phyloP scores from a whole-genome alignment of 768 basidiomycete species.

The Chalciporus sphaerocephalus region DNA sequence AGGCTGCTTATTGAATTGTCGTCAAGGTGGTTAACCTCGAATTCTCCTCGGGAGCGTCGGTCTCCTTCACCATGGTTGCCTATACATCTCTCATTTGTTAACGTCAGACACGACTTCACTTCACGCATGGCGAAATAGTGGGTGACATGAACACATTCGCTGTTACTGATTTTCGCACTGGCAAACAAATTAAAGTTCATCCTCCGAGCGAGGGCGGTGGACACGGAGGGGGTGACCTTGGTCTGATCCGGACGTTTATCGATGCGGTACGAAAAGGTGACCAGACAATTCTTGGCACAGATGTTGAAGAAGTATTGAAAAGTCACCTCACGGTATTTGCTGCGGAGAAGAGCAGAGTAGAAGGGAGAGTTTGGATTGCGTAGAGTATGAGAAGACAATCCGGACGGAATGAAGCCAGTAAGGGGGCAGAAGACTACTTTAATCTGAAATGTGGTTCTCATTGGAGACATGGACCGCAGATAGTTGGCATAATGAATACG shows the following conservation, averaged over 20 bases:
- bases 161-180: constrained; percentile 70
- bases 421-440: no score
- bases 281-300: constrained; percentile 64
- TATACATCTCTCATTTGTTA: constrained; percentile 75
- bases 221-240: constrained; percentile 81
- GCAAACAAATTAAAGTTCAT: constrained; percentile 37
- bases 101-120: constrained; percentile 81
- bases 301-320: constrained; percentile 63
- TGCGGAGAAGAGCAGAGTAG: constrained; percentile 69
- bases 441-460: no score
- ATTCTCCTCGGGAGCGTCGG: constrained; percentile 76
- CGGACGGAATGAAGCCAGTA: constrained; percentile 31
- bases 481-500: no score
- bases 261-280: constrained; percentile 63
- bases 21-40: constrained; percentile 77
- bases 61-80: constrained; percentile 87
- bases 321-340: constrained; percentile 87
- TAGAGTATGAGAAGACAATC: constrained; percentile 55
- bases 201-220: constrained; percentile 62
- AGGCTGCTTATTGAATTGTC: not conserved
- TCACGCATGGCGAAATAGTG: constrained; percentile 83
- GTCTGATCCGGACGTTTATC: constrained; percentile 72
- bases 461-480: no score
- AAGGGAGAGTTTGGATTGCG: constrained; percentile 68
- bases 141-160: constrained; percentile 78